A percentile compares a stretch with the other conserved stretches of the same genome.
These are phyloP conservation scores for Rhodotorula sp. DNA, from an alignment of 1,284 basidiomycete genomes.

Conservation along the genomic window DNA sequence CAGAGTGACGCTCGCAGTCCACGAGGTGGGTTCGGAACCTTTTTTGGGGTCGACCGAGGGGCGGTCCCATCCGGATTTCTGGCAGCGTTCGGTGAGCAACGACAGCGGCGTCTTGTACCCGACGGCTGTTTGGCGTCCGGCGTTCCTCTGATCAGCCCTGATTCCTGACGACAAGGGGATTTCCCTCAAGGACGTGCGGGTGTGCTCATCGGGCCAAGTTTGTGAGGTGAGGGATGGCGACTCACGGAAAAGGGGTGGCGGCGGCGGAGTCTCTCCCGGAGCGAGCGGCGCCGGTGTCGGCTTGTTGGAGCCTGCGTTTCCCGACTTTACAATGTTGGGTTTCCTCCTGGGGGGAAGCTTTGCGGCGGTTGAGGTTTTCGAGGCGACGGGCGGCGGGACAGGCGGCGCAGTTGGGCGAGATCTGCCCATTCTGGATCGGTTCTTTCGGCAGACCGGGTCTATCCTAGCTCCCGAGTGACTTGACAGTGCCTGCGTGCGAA, in stretches of 20 bases:
- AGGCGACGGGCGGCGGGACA: not conserved
- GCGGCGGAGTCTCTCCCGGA: constrained; percentile 42
- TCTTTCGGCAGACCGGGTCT: no score
- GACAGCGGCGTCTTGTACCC: constrained; percentile 77
- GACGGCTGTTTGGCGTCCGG: constrained; percentile 49
- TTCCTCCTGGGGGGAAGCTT: constrained; percentile 16
- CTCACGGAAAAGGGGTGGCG: constrained; percentile 61
- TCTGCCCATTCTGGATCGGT: constrained; percentile 1
- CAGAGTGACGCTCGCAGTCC: constrained; percentile 62
- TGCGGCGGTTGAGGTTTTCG: not conserved
- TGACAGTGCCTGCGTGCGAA: no score
- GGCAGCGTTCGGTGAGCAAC: constrained; percentile 69
- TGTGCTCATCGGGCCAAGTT: no score
- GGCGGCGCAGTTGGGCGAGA: not conserved
- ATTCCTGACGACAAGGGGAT: no score
- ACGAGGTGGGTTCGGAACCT: constrained; percentile 53
- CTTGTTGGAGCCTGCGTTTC: constrained; percentile 77
- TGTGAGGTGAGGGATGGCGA: not conserved
- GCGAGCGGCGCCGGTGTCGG: constrained; percentile 48
- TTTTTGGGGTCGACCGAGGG: constrained; percentile 69
- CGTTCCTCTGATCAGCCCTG: not conserved
- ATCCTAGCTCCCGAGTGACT: no score
- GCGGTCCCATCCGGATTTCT: constrained; percentile 81
- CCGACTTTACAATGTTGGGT: constrained; percentile 68
- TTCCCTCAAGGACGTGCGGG: no score